A percentile compares a stretch with the other conserved stretches of the same genome.
These are phyloP conservation scores for Thecaphora thlaspeos DNA, from an alignment of 1,284 basidiomycete genomes.

Conservation along the genomic window DNA sequence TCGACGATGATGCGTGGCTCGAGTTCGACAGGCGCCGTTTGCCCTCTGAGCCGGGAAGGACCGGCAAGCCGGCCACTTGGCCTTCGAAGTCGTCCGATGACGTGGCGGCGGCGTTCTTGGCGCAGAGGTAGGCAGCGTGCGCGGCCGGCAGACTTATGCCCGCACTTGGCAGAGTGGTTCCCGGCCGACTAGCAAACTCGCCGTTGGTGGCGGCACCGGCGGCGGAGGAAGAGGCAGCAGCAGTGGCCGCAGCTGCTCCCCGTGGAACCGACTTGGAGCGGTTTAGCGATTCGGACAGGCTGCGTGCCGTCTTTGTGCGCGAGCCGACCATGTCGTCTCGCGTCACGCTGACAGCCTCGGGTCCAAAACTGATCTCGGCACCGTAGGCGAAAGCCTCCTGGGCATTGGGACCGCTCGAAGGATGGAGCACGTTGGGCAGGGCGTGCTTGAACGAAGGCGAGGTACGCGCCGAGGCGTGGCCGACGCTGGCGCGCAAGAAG, in stretches of 20 bases:
- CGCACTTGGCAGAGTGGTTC: neutral
- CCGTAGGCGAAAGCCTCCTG: constrained; percentile 44
- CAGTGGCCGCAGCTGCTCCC: constrained; percentile 10
- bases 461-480: constrained; percentile 39
- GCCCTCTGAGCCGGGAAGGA: constrained; percentile 6
- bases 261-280: constrained; percentile 42
- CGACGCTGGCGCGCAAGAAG: constrained; percentile 19
- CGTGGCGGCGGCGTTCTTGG: constrained; percentile 2
- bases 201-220: neutral
- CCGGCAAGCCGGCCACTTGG: constrained; percentile 18
- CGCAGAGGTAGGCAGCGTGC: no score
- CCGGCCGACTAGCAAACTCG: neutral
- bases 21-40: constrained; percentile 19
- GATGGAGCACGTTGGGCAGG: constrained; percentile 15
- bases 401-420: constrained; percentile 11
- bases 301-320: constrained; percentile 31
- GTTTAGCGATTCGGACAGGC: constrained; percentile 41
- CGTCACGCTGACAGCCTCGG: constrained; percentile 12
- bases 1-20: constrained; percentile 24
- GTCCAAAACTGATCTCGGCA: constrained; percentile 46
- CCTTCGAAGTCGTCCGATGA: constrained; percentile 19
- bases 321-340: constrained; percentile 25
- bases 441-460: constrained; percentile 38
- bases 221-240: constrained; percentile 3
- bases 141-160: no score